Conservation (phyloP, 1,139 yeast genomes). For the Magnusiomyces ingens region DNA sequence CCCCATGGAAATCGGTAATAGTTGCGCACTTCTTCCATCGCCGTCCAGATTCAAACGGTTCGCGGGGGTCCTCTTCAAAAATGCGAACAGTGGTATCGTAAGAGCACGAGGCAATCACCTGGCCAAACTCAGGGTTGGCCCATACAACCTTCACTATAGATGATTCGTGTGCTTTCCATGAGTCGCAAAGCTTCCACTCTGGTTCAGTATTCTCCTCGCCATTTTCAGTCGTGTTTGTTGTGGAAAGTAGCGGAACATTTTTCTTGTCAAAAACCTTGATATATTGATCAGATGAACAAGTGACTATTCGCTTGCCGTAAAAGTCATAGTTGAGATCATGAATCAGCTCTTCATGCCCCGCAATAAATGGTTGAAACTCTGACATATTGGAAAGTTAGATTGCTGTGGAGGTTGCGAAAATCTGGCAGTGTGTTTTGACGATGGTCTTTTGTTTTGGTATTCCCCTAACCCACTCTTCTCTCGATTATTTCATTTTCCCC, state of each 20-base stretch:
- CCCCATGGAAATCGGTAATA: conserved; percentile 79
- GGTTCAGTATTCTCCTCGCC: conserved; percentile 24
- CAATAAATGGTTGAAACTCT: conserved; percentile 57
- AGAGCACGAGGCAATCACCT: conserved; percentile 78
- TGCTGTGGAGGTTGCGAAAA: background rate
- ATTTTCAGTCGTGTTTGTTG: background rate
- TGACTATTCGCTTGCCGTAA: conserved; percentile 84
- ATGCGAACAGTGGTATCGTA: conserved; percentile 82
- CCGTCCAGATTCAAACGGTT: conserved; percentile 64
- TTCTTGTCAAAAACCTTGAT: conserved; percentile 73
- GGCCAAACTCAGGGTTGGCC: conserved; percentile 94
- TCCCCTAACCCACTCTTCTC: background rate
- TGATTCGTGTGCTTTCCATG: conserved; percentile 94
- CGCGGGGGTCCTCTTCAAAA: conserved; percentile 88
- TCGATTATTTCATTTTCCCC: background rate
- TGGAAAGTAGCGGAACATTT: background rate
- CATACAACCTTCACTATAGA: conserved; percentile 75
- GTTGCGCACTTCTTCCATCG: conserved; percentile 76
- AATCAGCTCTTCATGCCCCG: conserved; percentile 87
- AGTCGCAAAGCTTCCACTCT: conserved; percentile 74
- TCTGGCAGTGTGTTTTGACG: background rate
- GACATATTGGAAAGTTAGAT: conserved; percentile 9
- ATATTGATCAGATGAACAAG: conserved; percentile 89
- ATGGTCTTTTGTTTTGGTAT: background rate
- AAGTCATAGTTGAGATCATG: conserved; percentile 83